A percentile compares a stretch with the other conserved stretches of the same genome.
Evolutionary conservation across 2,329 filamentous ascomycete species (phyloP).

Genomic region (Penicillium sp.): DNA sequence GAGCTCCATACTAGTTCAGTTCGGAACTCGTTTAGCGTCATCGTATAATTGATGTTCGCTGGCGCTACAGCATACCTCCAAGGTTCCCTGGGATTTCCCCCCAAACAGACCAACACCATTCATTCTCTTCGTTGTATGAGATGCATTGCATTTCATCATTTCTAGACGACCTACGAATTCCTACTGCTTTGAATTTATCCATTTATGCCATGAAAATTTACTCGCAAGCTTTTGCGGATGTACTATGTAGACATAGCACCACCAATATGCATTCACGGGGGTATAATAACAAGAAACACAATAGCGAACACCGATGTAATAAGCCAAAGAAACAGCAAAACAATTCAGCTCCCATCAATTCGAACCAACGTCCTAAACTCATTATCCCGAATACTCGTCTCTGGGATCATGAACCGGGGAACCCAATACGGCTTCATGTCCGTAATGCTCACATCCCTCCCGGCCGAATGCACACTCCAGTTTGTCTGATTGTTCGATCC

Average conservation of each 20-base stretch:
- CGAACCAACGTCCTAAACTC: slow-evolving; percentile 9
- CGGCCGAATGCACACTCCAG: slow-evolving; percentile 10
- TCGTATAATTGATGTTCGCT: too few relatives aligned
- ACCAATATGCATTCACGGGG: not conserved
- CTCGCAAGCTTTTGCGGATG: not conserved
- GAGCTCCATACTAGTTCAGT: too few relatives aligned
- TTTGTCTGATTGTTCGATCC: slow-evolving; percentile 7
- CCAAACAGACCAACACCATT: too few relatives aligned
- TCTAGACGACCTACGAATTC: not conserved
- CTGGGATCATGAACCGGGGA: slow-evolving; percentile 1
- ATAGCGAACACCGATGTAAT: not conserved
- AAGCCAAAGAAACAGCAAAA: not conserved
- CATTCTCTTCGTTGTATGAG: too few relatives aligned
- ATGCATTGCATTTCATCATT: too few relatives aligned
- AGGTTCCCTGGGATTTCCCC: too few relatives aligned
- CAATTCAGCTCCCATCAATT: slow-evolving; percentile 10
- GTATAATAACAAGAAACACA: not conserved
- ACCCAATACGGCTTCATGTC: slow-evolving; percentile 12
- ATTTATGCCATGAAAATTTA: not conserved
- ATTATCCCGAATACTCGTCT: not conserved
- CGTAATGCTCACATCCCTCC: slow-evolving; percentile 6
- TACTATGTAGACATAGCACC: not conserved
- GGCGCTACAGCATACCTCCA: too few relatives aligned
- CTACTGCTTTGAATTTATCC: not conserved
- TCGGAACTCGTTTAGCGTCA: too few relatives aligned